phyloP scores from a whole-genome alignment of 352 stramenopile species.

The Pythium aphanidermatum region DNA sequence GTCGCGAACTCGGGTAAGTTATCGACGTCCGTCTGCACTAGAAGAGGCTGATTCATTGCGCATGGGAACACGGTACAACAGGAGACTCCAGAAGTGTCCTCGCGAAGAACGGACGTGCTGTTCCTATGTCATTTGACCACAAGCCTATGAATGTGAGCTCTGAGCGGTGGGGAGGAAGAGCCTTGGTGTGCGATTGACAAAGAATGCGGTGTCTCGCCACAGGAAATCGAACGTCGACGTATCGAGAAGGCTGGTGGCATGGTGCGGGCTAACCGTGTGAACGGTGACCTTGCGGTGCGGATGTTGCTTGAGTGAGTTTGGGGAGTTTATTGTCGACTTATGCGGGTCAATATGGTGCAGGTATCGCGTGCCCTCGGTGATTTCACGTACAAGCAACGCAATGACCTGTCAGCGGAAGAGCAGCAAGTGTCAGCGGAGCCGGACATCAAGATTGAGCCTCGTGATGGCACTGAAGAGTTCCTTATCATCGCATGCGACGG shows the following conservation, averaged over 20 bases:
- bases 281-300: conserved; percentile 72
- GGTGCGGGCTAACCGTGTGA: conserved; percentile 74
- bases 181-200: not conserved
- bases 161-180: too few species aligned
- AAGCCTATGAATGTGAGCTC: conserved; percentile 87
- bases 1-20: conserved; percentile 64
- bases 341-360: conserved; percentile 10
- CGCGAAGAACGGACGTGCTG: conserved; percentile 34
- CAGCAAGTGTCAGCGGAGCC: conserved; percentile 86
- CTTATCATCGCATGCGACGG: conserved; percentile 90
- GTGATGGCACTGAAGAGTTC: conserved; percentile 86
- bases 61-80: conserved; percentile 1
- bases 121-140: conserved; percentile 88
- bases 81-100: conserved; percentile 78
- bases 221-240: conserved; percentile 55
- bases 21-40: not conserved
- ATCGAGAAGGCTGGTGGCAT: conserved; percentile 70
- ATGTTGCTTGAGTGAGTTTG: conserved; percentile 33
- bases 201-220: too few species aligned
- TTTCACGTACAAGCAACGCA: conserved; percentile 74
- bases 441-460: conserved; percentile 77
- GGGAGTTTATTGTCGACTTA: not conserved
- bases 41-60: not conserved
- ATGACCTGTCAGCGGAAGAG: conserved; percentile 45
- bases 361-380: conserved; percentile 75